A percentile compares a stretch with the other conserved stretches of the same genome.
phyloP scores from a whole-genome alignment of 2,329 filamentous ascomycete genomes.

The Fusarium temperatum region DNA sequence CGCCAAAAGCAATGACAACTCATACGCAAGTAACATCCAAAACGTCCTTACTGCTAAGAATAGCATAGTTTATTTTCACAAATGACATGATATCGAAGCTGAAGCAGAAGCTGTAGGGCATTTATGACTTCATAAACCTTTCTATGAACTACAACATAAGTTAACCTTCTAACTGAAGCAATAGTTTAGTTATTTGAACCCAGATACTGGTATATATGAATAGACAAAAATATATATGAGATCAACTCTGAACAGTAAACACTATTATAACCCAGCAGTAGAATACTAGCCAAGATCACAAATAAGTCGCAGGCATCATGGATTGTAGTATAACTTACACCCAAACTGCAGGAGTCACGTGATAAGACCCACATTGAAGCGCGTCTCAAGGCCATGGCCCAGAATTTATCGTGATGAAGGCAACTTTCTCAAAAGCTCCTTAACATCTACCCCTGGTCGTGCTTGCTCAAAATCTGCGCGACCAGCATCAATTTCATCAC shows the following conservation, averaged over 20 bases:
- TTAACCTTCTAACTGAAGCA: background rate
- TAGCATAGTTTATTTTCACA: background rate
- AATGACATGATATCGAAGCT: background rate
- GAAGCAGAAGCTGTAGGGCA: background rate
- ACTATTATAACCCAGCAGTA: background rate
- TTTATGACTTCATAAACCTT: background rate
- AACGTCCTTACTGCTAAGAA: background rate
- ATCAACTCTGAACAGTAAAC: too few relatives aligned
- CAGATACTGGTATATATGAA: background rate
- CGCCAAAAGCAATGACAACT: background rate
- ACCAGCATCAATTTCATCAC: conserved; percentile 40
- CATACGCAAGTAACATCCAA: too few relatives aligned
- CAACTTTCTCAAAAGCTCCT: conserved; percentile 35
- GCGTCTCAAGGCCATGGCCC: conserved; percentile 33
- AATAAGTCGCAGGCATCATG: background rate
- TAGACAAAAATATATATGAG: too few relatives aligned
- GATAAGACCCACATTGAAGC: conserved; percentile 35
- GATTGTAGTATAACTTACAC: background rate
- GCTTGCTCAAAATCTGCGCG: conserved; percentile 40
- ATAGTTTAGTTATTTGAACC: background rate
- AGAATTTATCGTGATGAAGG: conserved; percentile 50
- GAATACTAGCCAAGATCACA: background rate
- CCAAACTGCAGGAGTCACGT: conserved; percentile 24
- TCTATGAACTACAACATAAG: background rate
- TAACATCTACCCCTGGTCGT: conserved; percentile 45